Base-by-base conservation (phyloP, 2,329 filamentous ascomycete genomes). In the Alternaria gaisen region DNA sequence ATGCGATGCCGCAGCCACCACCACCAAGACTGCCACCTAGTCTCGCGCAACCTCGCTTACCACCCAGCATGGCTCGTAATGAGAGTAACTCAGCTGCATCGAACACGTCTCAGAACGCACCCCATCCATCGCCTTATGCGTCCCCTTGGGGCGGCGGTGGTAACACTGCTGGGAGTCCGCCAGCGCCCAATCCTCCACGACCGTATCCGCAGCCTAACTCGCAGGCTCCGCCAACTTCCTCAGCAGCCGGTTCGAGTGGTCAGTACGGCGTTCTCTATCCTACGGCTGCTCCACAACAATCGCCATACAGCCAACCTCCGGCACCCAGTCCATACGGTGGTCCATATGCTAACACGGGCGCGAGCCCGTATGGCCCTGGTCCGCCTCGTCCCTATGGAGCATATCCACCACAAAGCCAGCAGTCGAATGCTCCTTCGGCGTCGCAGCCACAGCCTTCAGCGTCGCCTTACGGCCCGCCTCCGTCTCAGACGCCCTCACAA, bases 61-160 rank as follows among this genome's bases (percentile, higher is more conserved):
- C 76, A 36, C 76, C 76, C 1, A 79, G 76, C 53, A 72, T 79
- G 63, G 72, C 74, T 46, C 72, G 75, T 22, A 56, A 65, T 61
- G 36, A 72, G 71, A 47, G 64, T 68, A 36, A 65, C 62, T 64
- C 73, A 18, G 61, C 69, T 43, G 61, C 69, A 3, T 61, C 73
- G 24, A 59, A 70, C 30, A 64, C 70, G 30, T 58, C 75, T n/a
- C 73, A 74, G 42, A 59, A 66, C 38, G 70, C 67, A 2, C 67
- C 74, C 9, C 66, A 69, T 30, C 69, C 73, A 20, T 76, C 75
- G 9, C 75, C 76, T 14, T 78, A 78, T 47, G 71, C 75, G 4
- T 79, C 76, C 11, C 76, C 76, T 3, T 79, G 76, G 76, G 75
- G 69, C 22, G 75, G 74, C 38, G 74, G 74, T 4, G 70, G 74